A percentile compares a stretch with the other conserved stretches of the same genome.
These are phyloP conservation scores for Sideroxylon spinosum DNA, from an alignment of 179 eudicot species.

Conservation along the genomic window DNA sequence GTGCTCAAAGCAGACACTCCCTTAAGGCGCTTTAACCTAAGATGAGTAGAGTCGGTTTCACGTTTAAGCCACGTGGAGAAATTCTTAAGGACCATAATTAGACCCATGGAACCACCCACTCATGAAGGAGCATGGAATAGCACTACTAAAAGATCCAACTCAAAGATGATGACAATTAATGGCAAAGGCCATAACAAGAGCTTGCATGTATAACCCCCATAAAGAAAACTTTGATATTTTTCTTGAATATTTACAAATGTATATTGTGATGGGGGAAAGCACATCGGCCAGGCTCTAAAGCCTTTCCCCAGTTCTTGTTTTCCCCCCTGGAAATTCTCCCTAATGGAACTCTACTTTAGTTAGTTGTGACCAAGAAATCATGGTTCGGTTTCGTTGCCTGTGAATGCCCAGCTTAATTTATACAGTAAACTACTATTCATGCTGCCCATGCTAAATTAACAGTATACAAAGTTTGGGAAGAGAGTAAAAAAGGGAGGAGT, in stretches of 20 bases:
- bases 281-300: conserved; percentile 1
- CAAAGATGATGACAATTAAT: background rate
- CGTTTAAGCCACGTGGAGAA: background rate
- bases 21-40: background rate
- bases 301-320: background rate
- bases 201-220: background rate
- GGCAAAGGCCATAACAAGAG: background rate
- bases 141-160: background rate
- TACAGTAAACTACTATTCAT: background rate
- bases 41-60: background rate
- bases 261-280: background rate
- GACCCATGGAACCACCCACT: background rate
- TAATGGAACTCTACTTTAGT: background rate
- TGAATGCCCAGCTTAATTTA: background rate
- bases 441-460: background rate
- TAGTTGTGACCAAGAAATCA: background rate
- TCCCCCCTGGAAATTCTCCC: no score
- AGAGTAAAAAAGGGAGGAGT: background rate
- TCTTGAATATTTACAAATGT: background rate
- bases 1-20: background rate
- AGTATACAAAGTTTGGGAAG: background rate
- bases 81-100: background rate
- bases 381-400: background rate
- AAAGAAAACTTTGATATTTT: no score
- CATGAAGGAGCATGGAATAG: background rate